These are phyloP conservation scores for Aspergillus sp. DNA, from an alignment of 2,329 filamentous ascomycete species.

Conservation along the genomic window DNA sequence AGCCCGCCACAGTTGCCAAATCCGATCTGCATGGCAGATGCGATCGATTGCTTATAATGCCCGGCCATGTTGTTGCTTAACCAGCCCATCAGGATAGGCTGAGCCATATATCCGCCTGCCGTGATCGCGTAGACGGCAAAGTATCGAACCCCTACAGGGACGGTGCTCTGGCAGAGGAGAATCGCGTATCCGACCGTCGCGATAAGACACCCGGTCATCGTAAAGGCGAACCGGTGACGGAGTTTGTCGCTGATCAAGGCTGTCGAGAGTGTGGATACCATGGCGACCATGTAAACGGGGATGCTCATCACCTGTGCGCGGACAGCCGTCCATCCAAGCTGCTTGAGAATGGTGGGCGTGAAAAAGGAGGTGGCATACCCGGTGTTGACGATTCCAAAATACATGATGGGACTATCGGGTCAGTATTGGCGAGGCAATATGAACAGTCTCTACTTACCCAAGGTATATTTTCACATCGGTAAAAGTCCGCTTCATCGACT, in stretches of 20 bases:
- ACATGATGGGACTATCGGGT: constrained; percentile 49
- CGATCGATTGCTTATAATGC: constrained; percentile 54
- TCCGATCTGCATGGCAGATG: constrained; percentile 48
- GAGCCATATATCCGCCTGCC: constrained; percentile 50
- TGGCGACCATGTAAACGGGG: constrained; percentile 59
- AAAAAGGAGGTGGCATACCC: constrained; percentile 42
- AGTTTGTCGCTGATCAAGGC: constrained; percentile 49
- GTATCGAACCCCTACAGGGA: constrained; percentile 49
- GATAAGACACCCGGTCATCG: constrained; percentile 46
- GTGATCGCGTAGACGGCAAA: constrained; percentile 53
- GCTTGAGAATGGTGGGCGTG: constrained; percentile 39
- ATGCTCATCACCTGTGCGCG: constrained; percentile 46
- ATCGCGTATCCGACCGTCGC: constrained; percentile 53
- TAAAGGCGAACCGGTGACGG: constrained; percentile 51
- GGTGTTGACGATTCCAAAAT: constrained; percentile 56
- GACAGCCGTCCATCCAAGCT: constrained; percentile 53
- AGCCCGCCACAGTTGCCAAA: constrained; percentile 31
- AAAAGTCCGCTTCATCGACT: constrained; percentile 44
- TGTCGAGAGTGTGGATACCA: constrained; percentile 51
- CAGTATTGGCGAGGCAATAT: constrained; percentile 7
- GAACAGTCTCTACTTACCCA: constrained; percentile 14
- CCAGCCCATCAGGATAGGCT: constrained; percentile 54
- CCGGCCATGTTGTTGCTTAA: constrained; percentile 54
- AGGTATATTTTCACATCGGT: constrained; percentile 37
- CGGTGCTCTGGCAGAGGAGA: constrained; percentile 44